phyloP scores from a whole-genome alignment of 441 rosid species.

The Brassica hybrid region DNA sequence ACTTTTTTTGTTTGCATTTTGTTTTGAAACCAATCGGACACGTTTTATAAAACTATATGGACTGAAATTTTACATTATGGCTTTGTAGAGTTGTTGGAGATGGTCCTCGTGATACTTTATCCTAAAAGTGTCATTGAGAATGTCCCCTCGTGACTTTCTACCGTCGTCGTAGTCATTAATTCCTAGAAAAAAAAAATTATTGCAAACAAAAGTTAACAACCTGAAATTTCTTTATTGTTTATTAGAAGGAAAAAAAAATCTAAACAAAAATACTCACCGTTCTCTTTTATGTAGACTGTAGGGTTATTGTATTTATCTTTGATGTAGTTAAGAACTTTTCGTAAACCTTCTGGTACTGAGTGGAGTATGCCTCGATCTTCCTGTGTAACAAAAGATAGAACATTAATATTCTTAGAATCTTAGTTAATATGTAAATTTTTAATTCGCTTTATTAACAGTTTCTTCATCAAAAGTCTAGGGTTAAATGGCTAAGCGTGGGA shows the following conservation, averaged over 20 bases:
- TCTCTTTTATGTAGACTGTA: slow-evolving; percentile 41
- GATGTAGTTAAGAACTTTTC: slow-evolving; percentile 34
- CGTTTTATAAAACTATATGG: neutral
- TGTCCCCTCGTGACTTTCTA: slow-evolving; percentile 34
- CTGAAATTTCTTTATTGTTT: neutral
- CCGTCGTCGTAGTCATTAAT: slow-evolving; percentile 36
- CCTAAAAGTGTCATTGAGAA: slow-evolving; percentile 40
- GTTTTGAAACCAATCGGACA: no score
- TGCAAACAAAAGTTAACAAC: slow-evolving; percentile 1
- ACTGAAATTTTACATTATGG: slow-evolving; percentile 30
- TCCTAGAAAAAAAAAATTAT: slow-evolving; percentile 16
- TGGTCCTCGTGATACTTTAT: slow-evolving; percentile 40
- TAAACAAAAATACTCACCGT: slow-evolving; percentile 34
- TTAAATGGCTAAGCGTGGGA: no score
- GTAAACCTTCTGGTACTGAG: slow-evolving; percentile 38
- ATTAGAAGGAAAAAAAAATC: neutral
- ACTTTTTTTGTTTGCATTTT: no score
- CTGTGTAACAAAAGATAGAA: slow-evolving; percentile 2
- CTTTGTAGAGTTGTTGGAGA: slow-evolving; percentile 37
- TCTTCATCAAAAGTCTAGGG: no score
- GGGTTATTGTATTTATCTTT: slow-evolving; percentile 45
- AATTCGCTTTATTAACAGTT: neutral
- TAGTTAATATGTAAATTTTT: neutral
- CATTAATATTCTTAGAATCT: neutral
- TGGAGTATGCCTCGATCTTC: slow-evolving; percentile 30